Evolutionary conservation across 2,329 filamentous ascomycete genomes (phyloP), one percentile per base, ranked within the genome.

Genomic region (Cladosporium cucumerinum): DNA sequence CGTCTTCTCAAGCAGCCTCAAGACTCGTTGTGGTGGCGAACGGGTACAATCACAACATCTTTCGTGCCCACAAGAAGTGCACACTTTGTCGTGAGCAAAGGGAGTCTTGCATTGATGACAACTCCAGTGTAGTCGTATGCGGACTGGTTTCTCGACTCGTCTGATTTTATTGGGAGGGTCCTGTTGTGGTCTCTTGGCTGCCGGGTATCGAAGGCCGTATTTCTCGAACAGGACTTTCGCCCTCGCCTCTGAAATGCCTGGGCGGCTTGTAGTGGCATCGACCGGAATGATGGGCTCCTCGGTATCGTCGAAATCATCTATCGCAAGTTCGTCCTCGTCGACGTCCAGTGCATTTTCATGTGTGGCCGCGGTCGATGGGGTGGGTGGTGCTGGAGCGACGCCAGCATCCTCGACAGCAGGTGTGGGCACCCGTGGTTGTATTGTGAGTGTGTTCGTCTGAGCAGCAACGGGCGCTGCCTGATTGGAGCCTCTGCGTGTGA

Each of bases 31-130:
- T 61, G 85, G 81, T 36, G 93, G 93, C 72, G 89, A 86, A 63
- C 91, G 87, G 30, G 87, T 86, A 76, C 93, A 97, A 73, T 90
- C 87, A 73, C 86, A 89, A 85, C 93, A 97, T 69, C 91, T 87
- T 55, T 82, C 82, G 78, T 97, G 93, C 70, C 90, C 84, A 80
- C 93, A 97, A 69, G 86, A 86, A 69, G 84, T 78, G 78, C 93
- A 97, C 66, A 89, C 82, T 78, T 89, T 92, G 72, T 89, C 86
- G 23, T 85, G 78, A 64, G 89, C 88, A 75, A 94, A 96, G 26
- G 85, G 85, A 16, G 89, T 86, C 65, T 88, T 85, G 80, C 93
- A 97, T 70, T 86, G 84, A 78, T 97, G 93, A 78, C 93, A 97
- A 68, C 85, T 88, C 70, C 89, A 86, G 75, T 91, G 89, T 61